Percentiles rank a stretch among this genome's conserved stretches.
phyloP scores from a whole-genome alignment of 148 eudicot genomes.

The Diospyros kaki region DNA sequence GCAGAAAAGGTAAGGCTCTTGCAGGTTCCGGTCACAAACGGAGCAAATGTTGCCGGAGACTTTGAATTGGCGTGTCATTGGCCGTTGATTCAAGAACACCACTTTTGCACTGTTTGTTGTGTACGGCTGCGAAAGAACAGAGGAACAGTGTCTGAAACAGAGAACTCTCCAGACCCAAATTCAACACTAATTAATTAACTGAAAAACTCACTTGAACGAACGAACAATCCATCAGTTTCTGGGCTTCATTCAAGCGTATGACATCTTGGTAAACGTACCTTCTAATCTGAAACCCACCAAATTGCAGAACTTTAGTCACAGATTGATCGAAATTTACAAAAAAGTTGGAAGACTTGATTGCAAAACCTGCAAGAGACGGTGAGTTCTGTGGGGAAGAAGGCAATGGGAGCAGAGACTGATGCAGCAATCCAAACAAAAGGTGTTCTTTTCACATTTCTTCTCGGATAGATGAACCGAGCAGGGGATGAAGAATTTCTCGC shows the following conservation, averaged over 20 bases:
- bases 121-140: slow-evolving; percentile 26
- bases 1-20: slow-evolving; percentile 47
- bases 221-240: slow-evolving; percentile 38
- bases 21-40: slow-evolving; percentile 42
- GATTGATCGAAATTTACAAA: background rate
- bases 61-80: slow-evolving; percentile 27
- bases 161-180: background rate
- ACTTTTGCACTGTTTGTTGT: slow-evolving; percentile 52
- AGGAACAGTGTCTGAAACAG: background rate
- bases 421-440: slow-evolving; percentile 51
- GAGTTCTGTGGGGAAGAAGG: slow-evolving; percentile 37
- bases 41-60: slow-evolving; percentile 34
- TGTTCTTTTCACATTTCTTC: slow-evolving; percentile 43
- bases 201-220: slow-evolving; percentile 34
- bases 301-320: background rate
- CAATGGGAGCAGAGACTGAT: slow-evolving; percentile 41
- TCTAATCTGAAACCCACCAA: slow-evolving; percentile 28
- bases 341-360: background rate
- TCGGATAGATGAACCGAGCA: slow-evolving; percentile 35
- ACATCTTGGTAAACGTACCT: slow-evolving; percentile 63
- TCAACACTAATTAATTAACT: too few relatives aligned
- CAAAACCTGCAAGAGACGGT: slow-evolving; percentile 40
- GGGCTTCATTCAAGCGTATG: slow-evolving; percentile 35
- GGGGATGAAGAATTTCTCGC: slow-evolving; percentile 42
- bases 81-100: slow-evolving; percentile 48